Base-by-base conservation (phyloP, 2,329 filamentous ascomycete species). In the Arthroderma sp. region DNA sequence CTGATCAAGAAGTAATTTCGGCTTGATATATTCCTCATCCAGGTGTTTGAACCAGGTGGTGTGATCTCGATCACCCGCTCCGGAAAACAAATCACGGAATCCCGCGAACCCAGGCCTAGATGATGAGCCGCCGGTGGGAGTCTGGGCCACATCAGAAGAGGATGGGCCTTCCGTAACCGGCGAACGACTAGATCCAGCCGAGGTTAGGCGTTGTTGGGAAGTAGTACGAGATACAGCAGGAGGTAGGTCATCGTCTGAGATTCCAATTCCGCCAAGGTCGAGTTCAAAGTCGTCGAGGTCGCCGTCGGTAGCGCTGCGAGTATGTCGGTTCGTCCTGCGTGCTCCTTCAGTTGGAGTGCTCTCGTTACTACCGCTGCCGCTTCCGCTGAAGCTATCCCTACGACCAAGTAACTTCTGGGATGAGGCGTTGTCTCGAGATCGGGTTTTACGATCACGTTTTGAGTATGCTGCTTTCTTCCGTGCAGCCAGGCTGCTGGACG, bases 11-110 rank as follows among this genome's bases (percentile, higher is more conserved):
- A 96, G 64, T 45, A 96, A 66, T 59, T 81, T 85, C 11, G 89
- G 89, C 70, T 96, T 96, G 64, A 96, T 88, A 61, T 87, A 95
- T 49, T 88, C 86, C 63, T 98, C 91, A 61, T 98, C 91, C 48
- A 98, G 69, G 65, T 94, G 88, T 53, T 80, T 81, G 63, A 98
- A 94, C 66, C 93, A 78, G 38, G 83, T 86, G 6, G 85, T 83
- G 38, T 93, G 87, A 61, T 98, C 91, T 42, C 94, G 86, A 1
- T 83, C 76, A 3, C 61, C 57, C 10, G 83, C 74, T 1, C 79
- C 78, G 28, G 75, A 84, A 53, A 94, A 79, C 6, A 98, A 70
- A 58, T 89, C 83, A 46, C 80, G 79, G 47, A 95, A 78, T 29
- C 78, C 84, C n/a, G 86, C 67, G 36, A 73, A 66, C 28, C 46